Evolutionary conservation across 495 filamentous ascomycete species (phyloP), one percentile per base, ranked within the genome.

Genomic region (Cryomyces minteri): DNA sequence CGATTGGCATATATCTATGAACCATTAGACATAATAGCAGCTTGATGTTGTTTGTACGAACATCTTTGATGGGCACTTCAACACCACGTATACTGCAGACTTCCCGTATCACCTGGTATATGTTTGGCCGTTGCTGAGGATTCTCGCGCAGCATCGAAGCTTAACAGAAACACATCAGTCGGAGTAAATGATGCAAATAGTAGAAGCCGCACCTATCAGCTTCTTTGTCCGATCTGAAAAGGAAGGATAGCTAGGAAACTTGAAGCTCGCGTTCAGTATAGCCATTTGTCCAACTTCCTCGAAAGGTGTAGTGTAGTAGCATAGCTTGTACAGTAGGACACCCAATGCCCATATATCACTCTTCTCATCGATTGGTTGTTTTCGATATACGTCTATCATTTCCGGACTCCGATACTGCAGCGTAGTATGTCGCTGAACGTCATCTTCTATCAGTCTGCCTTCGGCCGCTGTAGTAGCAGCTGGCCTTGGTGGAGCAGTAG

Each of bases 261-360:
- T 90, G 74, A 82, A 98, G 54, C 74, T 92, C 37, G 92, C 90
- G 57, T 95, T 96, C 37, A 98, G 67, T 51, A 98, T 98, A n/a
- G 90, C 90, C 64, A 96, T 84, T 64, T 94, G 88, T 14, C 90
- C 90, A 53, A 90, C 83, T 46, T 95, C 92, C 63, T 98, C 90
- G 56, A 98, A 98, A 4, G 90, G 90, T 6, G 90, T 98, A 30
- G 92, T 98, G 66, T 96, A 98, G 67, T 96, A 98, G 66, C 90
- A 98, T 44, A 98, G 71, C 68, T 98, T 98, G 68, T 96, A 98
- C 41, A 98, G 67, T 41, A 98, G 68, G 31, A 98, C 90, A 10
- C 90, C 90, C 36, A 98, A 68, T 1, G 90, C 90, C 90, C 90
- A 98, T 14, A 98, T 93, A 63, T 98, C 90, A 39, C 87, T 94